A percentile compares a stretch with the other conserved stretches of the same genome.
phyloP scores from a whole-genome alignment of 805 yeast species.

The Metschnikowia chrysomelidarum region DNA sequence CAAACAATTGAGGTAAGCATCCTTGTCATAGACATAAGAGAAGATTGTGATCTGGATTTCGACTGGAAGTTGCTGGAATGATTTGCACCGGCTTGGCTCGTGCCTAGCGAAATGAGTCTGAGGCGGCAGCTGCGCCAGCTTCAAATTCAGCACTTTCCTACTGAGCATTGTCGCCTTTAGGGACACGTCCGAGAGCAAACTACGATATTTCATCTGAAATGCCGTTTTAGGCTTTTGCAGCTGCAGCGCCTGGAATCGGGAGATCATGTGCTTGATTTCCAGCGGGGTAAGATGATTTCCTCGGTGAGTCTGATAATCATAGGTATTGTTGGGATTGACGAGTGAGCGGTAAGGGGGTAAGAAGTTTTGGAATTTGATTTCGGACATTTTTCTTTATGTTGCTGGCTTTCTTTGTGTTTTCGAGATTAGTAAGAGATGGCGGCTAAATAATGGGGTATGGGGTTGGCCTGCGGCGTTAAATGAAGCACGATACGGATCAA shows the following conservation, averaged over 20 bases:
- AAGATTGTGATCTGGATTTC: constrained; percentile 44
- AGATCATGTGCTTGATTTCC: constrained; percentile 27
- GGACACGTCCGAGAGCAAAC: constrained; percentile 48
- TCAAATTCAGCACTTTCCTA: constrained; percentile 24
- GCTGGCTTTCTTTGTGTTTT: too few species aligned
- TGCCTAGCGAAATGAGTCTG: neutral
- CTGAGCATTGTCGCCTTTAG: constrained; percentile 41
- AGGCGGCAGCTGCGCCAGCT: neutral
- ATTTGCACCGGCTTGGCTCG: constrained; percentile 14
- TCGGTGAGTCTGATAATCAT: constrained; percentile 49
- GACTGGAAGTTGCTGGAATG: constrained; percentile 36
- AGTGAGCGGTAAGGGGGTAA: constrained; percentile 55
- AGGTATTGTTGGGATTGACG: constrained; percentile 46
- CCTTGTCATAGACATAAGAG: constrained; percentile 30
- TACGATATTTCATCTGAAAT: constrained; percentile 48
- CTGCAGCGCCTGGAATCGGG: constrained; percentile 16
- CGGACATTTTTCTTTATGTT: too few species aligned
- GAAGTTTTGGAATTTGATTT: constrained; percentile 21
- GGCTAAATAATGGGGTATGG: too few species aligned
- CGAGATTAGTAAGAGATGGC: too few species aligned
- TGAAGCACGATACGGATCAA: too few species aligned
- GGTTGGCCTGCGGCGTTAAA: too few species aligned
- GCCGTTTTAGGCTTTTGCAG: constrained; percentile 16
- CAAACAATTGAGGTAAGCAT: constrained; percentile 40
- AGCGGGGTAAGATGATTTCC: constrained; percentile 37